Conservation (phyloP, 2,329 filamentous ascomycete species). For the Ascomycota sp. region DNA sequence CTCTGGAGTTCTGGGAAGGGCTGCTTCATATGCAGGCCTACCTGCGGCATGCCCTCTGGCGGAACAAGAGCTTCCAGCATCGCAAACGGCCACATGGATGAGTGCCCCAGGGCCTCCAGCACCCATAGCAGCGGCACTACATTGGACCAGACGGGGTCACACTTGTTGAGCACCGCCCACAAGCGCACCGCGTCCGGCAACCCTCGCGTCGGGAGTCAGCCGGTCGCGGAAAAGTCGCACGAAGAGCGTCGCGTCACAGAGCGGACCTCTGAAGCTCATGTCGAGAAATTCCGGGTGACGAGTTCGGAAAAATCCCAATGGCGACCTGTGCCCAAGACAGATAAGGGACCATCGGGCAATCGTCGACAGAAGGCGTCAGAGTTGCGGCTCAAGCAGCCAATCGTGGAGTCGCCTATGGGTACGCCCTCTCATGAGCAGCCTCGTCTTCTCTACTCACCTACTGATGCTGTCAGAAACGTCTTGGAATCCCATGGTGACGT, state of each 20-base stretch:
- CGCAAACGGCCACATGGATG: constrained; percentile 18
- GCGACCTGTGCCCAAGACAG: constrained; percentile 13
- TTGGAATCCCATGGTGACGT: constrained; percentile 63
- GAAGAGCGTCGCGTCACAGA: constrained; percentile 34
- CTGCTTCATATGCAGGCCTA: no score
- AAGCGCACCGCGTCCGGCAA: constrained; percentile 36
- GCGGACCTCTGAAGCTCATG: constrained; percentile 31
- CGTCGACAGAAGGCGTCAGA: constrained; percentile 22
- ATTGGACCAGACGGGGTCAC: constrained; percentile 5
- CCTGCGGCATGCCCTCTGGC: constrained; percentile 17
- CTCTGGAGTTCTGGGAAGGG: no score
- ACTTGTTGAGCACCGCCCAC: constrained; percentile 19
- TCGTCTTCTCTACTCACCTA: neutral
- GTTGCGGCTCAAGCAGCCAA: constrained; percentile 20
- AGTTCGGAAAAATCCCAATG: constrained; percentile 35
- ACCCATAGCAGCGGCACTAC: constrained; percentile 8
- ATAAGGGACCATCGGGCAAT: constrained; percentile 16
- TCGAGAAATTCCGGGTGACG: constrained; percentile 37
- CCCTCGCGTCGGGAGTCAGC: constrained; percentile 25
- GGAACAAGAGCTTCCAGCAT: constrained; percentile 21
- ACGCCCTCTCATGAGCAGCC: constrained; percentile 2
- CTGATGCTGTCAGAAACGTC: constrained; percentile 12
- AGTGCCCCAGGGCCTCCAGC: constrained; percentile 15
- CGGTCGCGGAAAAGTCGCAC: constrained; percentile 17
- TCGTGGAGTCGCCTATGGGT: constrained; percentile 27